Conservation (phyloP, 495 filamentous ascomycete species). For the Aspergillus taichungensis region DNA sequence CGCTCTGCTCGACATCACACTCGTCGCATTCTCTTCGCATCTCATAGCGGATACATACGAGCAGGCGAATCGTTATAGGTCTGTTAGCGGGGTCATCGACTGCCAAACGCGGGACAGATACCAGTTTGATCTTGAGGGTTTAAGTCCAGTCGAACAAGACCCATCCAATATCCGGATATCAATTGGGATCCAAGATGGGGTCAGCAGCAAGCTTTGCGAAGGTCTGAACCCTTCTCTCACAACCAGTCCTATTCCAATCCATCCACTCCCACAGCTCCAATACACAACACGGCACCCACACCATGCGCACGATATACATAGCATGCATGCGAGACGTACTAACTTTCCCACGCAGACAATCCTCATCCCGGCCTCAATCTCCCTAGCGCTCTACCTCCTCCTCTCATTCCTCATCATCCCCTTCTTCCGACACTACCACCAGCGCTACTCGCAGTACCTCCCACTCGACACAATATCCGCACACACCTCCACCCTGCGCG, state of each 20-base stretch:
- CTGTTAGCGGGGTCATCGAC: no score
- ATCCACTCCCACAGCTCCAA: not conserved
- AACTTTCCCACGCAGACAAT: constrained; percentile 52
- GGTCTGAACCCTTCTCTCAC: constrained; percentile 10
- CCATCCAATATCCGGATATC: not conserved
- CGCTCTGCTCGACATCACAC: no score
- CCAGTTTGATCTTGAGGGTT: no score
- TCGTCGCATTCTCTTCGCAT: no score
- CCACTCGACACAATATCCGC: constrained; percentile 55
- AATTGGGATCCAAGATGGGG: constrained; percentile 14
- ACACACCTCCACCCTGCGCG: constrained; percentile 52
- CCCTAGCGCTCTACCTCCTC: constrained; percentile 64
- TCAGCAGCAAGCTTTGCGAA: constrained; percentile 26
- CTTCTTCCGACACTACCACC: constrained; percentile 64
- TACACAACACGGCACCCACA: not conserved
- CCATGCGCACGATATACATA: no score
- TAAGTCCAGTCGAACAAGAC: no score
- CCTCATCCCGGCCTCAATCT: constrained; percentile 68
- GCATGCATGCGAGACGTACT: constrained; percentile 4
- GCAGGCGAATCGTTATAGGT: no score
- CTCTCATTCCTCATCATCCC: constrained; percentile 64
- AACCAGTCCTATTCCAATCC: not conserved
- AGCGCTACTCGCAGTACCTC: constrained; percentile 63
- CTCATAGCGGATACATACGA: no score
- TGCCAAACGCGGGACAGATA: no score